phyloP scores from a whole-genome alignment of 768 basidiomycete species.

The Suillus spraguei region DNA sequence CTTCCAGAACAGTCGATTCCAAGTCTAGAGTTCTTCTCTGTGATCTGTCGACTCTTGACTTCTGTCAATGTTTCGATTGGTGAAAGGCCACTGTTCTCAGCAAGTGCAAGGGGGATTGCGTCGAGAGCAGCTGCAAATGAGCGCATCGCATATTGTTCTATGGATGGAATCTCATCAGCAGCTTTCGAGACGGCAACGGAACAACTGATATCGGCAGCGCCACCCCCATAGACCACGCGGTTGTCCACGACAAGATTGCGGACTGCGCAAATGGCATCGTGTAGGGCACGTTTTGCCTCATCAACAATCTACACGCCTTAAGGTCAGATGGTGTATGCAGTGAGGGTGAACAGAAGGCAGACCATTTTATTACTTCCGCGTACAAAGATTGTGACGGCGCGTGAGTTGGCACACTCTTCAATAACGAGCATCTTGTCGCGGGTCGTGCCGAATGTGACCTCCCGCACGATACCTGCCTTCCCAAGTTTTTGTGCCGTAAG shows the following conservation, averaged over 20 bases:
- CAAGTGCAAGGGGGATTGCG: slow-evolving; percentile 92
- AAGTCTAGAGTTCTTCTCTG: slow-evolving; percentile 78
- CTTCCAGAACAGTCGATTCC: slow-evolving; percentile 92
- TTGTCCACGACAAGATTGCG: slow-evolving; percentile 95
- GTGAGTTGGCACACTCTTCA: slow-evolving; percentile 96
- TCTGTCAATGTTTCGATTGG: slow-evolving; percentile 98
- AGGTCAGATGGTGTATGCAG: not conserved
- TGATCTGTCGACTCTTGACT: slow-evolving; percentile 91
- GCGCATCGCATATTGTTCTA: slow-evolving; percentile 99
- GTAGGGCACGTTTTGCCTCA: slow-evolving; percentile 96
- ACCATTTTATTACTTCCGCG: slow-evolving; percentile 99
- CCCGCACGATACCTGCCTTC: slow-evolving; percentile 89
- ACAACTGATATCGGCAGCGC: slow-evolving; percentile 96
- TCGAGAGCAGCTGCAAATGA: slow-evolving; percentile 97
- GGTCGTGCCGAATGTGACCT: slow-evolving; percentile 96
- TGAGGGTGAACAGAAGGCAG: slow-evolving; percentile 14
- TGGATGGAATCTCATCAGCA: slow-evolving; percentile 94
- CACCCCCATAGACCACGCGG: slow-evolving; percentile 97
- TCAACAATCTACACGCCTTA: slow-evolving; percentile 80
- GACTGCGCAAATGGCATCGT: slow-evolving; percentile 97
- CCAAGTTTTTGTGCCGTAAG: slow-evolving; percentile 90
- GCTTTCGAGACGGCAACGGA: slow-evolving; percentile 91
- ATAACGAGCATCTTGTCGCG: slow-evolving; percentile 99
- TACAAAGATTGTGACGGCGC: slow-evolving; percentile 97
- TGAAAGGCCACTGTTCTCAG: slow-evolving; percentile 95